Conservation (phyloP, 192 early-diverging fungal genomes). For the Geosiphon pyriformis region DNA sequence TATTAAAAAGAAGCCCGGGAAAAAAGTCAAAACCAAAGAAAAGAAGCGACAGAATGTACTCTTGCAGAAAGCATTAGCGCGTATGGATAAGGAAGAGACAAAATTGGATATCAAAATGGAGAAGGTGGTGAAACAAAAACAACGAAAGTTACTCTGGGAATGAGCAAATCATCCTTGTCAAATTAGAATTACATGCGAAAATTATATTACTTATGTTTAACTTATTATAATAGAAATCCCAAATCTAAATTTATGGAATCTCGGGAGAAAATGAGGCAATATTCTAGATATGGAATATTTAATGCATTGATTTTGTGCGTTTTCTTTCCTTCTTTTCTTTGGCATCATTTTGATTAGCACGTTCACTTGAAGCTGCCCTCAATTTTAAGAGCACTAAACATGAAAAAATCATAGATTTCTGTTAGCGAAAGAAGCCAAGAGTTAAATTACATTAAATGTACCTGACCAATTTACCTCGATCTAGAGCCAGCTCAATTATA, state of each 20-base stretch:
- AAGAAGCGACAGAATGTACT: constrained; percentile 6
- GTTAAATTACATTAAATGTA: no score
- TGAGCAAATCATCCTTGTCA: neutral
- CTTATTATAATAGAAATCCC: neutral
- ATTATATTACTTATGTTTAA: neutral
- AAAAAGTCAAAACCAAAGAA: neutral
- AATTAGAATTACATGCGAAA: neutral
- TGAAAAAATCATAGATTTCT: neutral
- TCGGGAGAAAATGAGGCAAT: neutral
- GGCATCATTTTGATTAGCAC: neutral
- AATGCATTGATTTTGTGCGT: constrained; percentile 21
- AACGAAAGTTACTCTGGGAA: neutral
- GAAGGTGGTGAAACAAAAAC: neutral
- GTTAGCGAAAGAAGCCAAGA: neutral
- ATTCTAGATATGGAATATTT: no score
- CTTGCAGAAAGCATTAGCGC: neutral
- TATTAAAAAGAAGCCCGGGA: constrained; percentile 11
- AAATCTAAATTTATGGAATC: neutral
- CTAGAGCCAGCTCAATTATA: constrained; percentile 65
- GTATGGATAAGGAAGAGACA: neutral
- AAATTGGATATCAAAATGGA: constrained; percentile 3
- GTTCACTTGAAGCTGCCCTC: constrained; percentile 5
- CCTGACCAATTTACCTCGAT: constrained; percentile 38
- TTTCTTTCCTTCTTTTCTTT: constrained; percentile 9
- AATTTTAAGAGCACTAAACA: constrained; percentile 4